Evolutionary conservation across 202 grass and related monocot species (phyloP), one percentile per base, ranked within the genome.

Genomic region (Zoysia matrella): DNA sequence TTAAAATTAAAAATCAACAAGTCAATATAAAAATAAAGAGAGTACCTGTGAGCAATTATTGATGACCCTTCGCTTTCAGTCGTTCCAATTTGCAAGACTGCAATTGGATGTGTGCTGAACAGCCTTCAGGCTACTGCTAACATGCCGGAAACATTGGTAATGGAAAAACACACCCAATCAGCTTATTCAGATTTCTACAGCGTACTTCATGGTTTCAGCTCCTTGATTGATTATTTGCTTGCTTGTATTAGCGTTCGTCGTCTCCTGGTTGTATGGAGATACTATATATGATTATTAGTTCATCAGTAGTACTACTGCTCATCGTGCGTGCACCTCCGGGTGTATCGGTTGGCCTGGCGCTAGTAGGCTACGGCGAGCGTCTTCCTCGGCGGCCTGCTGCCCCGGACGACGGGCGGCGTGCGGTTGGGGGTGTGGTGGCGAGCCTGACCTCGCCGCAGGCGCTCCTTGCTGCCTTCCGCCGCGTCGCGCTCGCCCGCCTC

Each of bases 361-460:
- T 79, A 72, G n/a, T 84, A 80, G 44, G 78, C 72, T 47, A 75
- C 79, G 65, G 78, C 66, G 52, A 69, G 62, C 39, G 80, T 69
- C 80, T 74, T 84, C 69, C 86, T 79, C 63, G 75, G 69, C 80
- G 62, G 80, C 16, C 75, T 53, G 61, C 69, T 36, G 30, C 30
- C 69, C 2, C 69, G 69, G 86, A 63, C 67, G 51, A 69, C 68
- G 52, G 86, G 75, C 47, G 80, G 30, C 30, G 30, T 36, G 30
- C 30, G 30, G 30, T 36, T 36, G 30, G 30, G 30, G 30, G 30
- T 79, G 18, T 74, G 75, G 69, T 69, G 80, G 39, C 22, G 75
- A 44, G 75, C 45, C 52, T 77, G 42, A 0, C 72, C 62, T 5
- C 60, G 85, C 66, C 73, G 73, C 69, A 68, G 71, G 62, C 62